Percentiles rank a stretch among this genome's conserved stretches.
These are phyloP conservation scores for Leishmania amazonensis DNA, from an alignment of 208 protist species.

Conservation along the genomic window DNA sequence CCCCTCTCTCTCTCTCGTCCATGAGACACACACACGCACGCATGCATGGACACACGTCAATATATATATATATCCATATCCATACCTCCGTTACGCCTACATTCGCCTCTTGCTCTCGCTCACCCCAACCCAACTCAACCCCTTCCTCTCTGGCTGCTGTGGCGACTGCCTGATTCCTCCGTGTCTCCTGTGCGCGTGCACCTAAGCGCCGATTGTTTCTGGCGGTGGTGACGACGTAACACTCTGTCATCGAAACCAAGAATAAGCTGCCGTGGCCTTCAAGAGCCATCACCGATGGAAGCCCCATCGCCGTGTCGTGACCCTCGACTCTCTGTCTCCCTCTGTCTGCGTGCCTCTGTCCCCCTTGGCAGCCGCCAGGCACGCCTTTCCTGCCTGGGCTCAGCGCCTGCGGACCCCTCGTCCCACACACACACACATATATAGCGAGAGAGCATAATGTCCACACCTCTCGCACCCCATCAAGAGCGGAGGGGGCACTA, in stretches of 20 bases:
- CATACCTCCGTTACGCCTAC: not conserved
- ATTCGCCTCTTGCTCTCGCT: too few species aligned
- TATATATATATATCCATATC: not conserved
- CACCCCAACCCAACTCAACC: too few species aligned
- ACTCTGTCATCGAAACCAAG: not conserved
- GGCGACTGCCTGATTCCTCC: not conserved
- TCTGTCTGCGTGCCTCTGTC: not conserved
- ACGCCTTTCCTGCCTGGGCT: not conserved
- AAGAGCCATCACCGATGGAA: not conserved
- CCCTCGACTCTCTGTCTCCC: not conserved
- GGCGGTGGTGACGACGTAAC: not conserved
- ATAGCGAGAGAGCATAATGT: not conserved
- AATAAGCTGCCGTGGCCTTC: not conserved
- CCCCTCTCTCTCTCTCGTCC: too few species aligned
- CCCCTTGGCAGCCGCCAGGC: not conserved
- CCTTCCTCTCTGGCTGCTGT: not conserved
- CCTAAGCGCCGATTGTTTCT: not conserved
- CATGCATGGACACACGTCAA: too few species aligned
- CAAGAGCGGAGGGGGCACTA: not conserved
- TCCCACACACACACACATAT: not conserved
- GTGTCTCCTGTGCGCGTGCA: not conserved
- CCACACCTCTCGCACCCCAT: not conserved
- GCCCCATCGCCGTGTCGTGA: not conserved
- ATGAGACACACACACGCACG: not conserved
- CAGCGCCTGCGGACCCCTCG: not conserved